phyloP scores from a whole-genome alignment of 306 rosid species.

The Trifolium fragiferum region DNA sequence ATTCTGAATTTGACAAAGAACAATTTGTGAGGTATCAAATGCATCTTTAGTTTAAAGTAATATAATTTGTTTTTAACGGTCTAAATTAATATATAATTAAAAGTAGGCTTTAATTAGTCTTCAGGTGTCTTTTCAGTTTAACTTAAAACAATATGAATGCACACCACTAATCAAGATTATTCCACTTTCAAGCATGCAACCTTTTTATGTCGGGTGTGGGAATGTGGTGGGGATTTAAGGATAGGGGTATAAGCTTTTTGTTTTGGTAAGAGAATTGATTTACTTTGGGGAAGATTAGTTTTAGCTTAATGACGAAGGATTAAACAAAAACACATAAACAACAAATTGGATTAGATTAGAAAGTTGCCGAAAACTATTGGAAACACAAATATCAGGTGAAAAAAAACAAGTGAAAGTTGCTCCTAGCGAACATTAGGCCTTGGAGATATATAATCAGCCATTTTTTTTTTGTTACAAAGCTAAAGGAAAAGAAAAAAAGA shows the following conservation, averaged over 20 bases:
- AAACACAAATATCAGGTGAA: not conserved
- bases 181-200: constrained; percentile 40
- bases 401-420: constrained; percentile 24
- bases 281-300: constrained; percentile 48
- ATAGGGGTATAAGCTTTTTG: constrained; percentile 27
- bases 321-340: constrained; percentile 53
- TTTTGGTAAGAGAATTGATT: constrained; percentile 40
- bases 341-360: constrained; percentile 41
- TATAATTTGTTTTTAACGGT: no score
- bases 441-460: not conserved
- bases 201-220: constrained; percentile 44
- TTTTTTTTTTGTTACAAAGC: no score
- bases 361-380: constrained; percentile 40
- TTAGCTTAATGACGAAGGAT: constrained; percentile 94
- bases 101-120: constrained; percentile 12
- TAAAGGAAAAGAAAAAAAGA: no score
- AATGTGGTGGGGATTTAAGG: constrained; percentile 47
- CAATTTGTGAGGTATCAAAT: no score
- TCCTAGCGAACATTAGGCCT: constrained; percentile 8
- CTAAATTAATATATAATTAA: not conserved
- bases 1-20: no score
- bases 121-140: constrained; percentile 22
- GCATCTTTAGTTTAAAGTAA: not conserved
- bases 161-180: constrained; percentile 3
- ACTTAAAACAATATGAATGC: constrained; percentile 19